Base-by-base conservation (phyloP, 352 stramenopile species). In the Thalassiosira livingstoniorum region DNA sequence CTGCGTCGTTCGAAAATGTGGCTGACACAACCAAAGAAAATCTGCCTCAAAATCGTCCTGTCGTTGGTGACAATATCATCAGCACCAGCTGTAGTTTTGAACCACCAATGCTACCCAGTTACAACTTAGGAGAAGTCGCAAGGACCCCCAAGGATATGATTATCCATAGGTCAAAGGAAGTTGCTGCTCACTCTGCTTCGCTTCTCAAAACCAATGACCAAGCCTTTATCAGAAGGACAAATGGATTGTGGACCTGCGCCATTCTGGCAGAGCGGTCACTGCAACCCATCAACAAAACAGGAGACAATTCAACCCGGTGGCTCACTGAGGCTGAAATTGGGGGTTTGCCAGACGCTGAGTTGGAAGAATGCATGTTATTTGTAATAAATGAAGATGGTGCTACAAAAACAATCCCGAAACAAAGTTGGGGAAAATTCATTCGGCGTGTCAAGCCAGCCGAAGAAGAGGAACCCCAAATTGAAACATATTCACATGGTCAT, bases 321-420 rank as follows among this genome's bases (percentile, higher is more conserved):
- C 25, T 21, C 4, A 35, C n/a, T 29, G 23, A 55, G 39, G 35
- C 23, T 35, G 61, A 69, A 35, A 47, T 69, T 13, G 39, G 57
- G 13, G 25, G 25, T 57, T 31, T 27, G 1, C 7, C 18, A 25
- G 21, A 23, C 37, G 37, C 18, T 5, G 61, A 69, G 61, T 55
- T 69, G 61, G 39, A 69, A 35, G 61, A 69, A 23, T 57, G 61
- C 27, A 58, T 69, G 61, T 18, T 73, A 31, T 73, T 73, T 73
- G 65, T 60, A 0, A 54, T 73, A 25, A 43, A 73, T 63, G 47
- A 23, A 13, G 47, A 54, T 34, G 65, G 65, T 21, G 31, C 43
- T 4, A 73, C 65, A 45, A 73, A 73, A 23, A 73, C 39, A 23
- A 47, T 73, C 13, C 35, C 54, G 45, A 73, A 62, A 54, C 45